Percentiles rank a stretch among this genome's conserved stretches.
Evolutionary conservation across 2,329 filamentous ascomycete genomes (phyloP).

Genomic region (Penicillium sp.): DNA sequence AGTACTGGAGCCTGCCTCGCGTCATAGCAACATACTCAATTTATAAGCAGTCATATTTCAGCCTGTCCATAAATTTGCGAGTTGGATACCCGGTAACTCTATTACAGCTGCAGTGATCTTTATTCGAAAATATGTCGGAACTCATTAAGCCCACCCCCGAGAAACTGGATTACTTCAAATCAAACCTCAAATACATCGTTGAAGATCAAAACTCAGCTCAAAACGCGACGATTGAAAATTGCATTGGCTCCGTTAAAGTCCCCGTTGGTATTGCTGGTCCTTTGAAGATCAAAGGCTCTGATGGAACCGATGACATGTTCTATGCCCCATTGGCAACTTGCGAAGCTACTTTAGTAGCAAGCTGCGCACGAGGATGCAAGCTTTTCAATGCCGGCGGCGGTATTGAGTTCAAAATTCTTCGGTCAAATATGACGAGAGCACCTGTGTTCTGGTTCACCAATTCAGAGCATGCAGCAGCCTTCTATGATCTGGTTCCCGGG

Average conservation of each 20-base stretch:
- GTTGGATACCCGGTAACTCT: too few species aligned
- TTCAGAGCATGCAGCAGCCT: background rate
- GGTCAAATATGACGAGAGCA: background rate
- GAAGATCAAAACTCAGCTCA: too few species aligned
- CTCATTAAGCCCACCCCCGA: too few species aligned
- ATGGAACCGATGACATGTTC: background rate
- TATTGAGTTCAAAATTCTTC: background rate
- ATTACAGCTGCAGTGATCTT: too few species aligned
- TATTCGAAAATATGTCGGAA: too few species aligned
- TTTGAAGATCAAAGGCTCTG: background rate
- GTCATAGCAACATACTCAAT: too few species aligned
- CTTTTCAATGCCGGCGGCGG: slow-evolving; percentile 21
- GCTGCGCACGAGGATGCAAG: slow-evolving; percentile 34
- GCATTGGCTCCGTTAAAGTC: background rate
- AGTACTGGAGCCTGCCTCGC: too few species aligned
- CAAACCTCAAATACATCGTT: too few species aligned
- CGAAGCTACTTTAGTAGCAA: slow-evolving; percentile 30
- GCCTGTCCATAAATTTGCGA: too few species aligned
- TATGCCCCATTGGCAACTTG: slow-evolving; percentile 32
- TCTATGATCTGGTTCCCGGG: background rate
- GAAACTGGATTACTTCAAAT: too few species aligned
- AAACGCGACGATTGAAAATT: background rate
- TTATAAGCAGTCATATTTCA: too few species aligned
- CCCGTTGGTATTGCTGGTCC: background rate
- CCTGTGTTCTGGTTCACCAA: background rate